Base-by-base conservation (phyloP, 164 flowering plant species). In the Kingdonia uniflora region DNA sequence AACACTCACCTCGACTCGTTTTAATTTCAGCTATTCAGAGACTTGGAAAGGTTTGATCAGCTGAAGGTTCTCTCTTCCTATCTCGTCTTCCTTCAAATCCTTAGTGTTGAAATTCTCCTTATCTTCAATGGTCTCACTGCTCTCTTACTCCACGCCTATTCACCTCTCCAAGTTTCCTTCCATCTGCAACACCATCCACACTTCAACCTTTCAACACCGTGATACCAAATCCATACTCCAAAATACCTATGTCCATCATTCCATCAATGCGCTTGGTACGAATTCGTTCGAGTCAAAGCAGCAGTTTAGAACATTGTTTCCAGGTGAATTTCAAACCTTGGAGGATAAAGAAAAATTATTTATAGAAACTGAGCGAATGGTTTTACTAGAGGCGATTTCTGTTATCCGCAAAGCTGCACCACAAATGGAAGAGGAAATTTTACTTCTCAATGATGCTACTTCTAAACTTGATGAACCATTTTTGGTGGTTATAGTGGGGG, bases 401-500 rank as follows among this genome's bases (percentile, higher is more conserved):
- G 71, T 73, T 52, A 65, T 91, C 60, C 66, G 76, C 71, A 77
- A 80, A 79, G 94, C 98, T 75, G 86, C 92, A 58, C 98, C 98
- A 58, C 84, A 92, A 96, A 85, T 88, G 98, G 94, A 79, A 79
- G 98, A 87, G 73, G 72, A 29, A 3, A 29, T 85, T 56, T 81
- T 92, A 62, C 90, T 91, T 70, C 96, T 92, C 54, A 65, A 48
- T 55, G 98, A 92, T 77, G 87, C 98, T 48, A 72, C 75, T 73
- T 71, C 94, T 60, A 94, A 77, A 65, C 81, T 92, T 62, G 81
- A 85, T 71, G 94, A 87, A 58, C 98, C 96, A 24, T 92, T 92
- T 76, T 71, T 84, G 72, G 80, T 92, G 85, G 98, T 76, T 73
- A 88, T 92, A 84, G 96, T 80, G 99, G 96, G 98, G 59, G 98